Evolutionary conservation across 2,329 filamentous ascomycete genomes (phyloP), one percentile per base, ranked within the genome.

Genomic region (Pestalotiopsis sp.): DNA sequence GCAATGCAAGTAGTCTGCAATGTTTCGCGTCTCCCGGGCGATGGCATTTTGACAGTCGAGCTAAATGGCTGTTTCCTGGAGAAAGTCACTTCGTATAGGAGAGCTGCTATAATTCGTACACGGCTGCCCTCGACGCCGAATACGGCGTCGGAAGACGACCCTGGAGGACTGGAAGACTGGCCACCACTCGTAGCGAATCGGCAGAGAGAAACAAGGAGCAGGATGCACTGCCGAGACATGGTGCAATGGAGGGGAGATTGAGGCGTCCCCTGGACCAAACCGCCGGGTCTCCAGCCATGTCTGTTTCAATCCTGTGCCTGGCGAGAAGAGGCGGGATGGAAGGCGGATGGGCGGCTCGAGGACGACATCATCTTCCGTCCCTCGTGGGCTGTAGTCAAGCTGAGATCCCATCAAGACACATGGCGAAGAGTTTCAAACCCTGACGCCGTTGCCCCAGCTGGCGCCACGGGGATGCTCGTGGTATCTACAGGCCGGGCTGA

Each of bases 11-110:
- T 20, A n/a, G 52, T 59, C n/a, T 58, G 65, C 65, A 39, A 67
- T 45, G 38, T 67, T 52, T 61, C 17, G 39, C 36, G 61, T 64
- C 65, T 31, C 39, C 38, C 56, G 31, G 52, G 36, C 65, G 52
- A 67, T 58, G 65, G 65, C 38, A 39, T 41, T 67, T 62, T 62
- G 27, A 39, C 25, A 62, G 59, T 59, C 57, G 36, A 39, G 17
- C 59, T 62, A n/a, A 20, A n/a, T 17, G 25, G 25, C 13, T 17
- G 6, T 14, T 27, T 17, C 9, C 57, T 17, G 4, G n/a, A n/a
- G 31, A n/a, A 62, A 38, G 59, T 36, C 38, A 14, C 25, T 38
- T 62, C 59, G 59, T 62, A 62, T 62, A 20, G 27, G 31, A 20
- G 45, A 62, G 59, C 31, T 59, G 57, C 25, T 59, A n/a, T 41